Evolutionary conservation across 495 filamentous ascomycete genomes (phyloP).

Genomic region (Friedmanniomyces simplex): DNA sequence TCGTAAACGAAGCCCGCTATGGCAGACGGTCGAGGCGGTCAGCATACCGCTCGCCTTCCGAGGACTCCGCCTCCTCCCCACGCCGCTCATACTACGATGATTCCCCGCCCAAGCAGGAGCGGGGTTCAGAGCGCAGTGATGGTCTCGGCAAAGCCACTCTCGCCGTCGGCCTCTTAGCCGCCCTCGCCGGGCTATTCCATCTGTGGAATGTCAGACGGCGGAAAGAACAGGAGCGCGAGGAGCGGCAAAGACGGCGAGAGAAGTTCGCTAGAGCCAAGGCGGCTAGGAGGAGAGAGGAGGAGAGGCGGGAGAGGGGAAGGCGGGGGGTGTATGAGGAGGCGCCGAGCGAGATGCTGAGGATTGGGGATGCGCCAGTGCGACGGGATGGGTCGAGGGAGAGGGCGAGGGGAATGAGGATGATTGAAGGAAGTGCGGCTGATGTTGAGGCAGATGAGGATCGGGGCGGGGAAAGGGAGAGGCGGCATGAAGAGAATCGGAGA

Average conservation of each 20-base stretch:
- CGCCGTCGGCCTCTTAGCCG: conserved; percentile 1
- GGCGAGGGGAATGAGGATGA: neutral
- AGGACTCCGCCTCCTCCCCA: neutral
- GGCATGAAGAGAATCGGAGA: neutral
- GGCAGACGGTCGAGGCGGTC: neutral
- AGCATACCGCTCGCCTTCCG: neutral
- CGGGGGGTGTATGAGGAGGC: neutral
- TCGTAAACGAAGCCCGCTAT: neutral
- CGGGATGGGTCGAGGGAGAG: too few species aligned
- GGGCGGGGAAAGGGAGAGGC: neutral
- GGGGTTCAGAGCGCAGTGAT: neutral
- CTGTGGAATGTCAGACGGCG: neutral
- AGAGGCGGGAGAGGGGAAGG: neutral
- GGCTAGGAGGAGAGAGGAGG: neutral
- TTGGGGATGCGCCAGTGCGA: neutral
- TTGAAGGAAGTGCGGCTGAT: neutral
- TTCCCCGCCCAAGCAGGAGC: neutral
- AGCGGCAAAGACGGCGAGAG: neutral
- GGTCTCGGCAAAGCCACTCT: neutral
- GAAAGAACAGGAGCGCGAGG: neutral
- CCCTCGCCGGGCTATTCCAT: neutral
- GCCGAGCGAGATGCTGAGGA: neutral
- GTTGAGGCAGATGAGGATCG: neutral
- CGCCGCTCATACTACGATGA: neutral
- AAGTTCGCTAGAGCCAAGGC: neutral